Evolutionary conservation across 2,329 filamentous ascomycete genomes (phyloP).

Genomic region (Neopestalotiopsis rosae): DNA sequence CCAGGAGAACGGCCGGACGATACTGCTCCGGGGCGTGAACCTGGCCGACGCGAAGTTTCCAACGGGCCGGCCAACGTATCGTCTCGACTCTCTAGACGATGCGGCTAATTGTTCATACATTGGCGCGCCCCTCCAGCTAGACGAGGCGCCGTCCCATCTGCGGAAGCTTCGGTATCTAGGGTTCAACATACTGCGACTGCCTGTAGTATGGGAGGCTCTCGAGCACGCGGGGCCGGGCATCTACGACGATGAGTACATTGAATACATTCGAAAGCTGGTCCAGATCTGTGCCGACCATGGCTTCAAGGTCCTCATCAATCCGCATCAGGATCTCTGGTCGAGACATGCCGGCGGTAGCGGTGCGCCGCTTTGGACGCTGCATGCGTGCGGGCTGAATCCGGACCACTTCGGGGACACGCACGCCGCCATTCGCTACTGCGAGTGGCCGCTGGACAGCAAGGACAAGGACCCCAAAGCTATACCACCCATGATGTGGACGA

Average conservation of each 20-base stretch:
- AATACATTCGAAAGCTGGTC: slow-evolving; percentile 23
- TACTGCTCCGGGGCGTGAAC: slow-evolving; percentile 31
- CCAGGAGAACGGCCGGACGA: slow-evolving; percentile 24
- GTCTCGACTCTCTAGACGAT: slow-evolving; percentile 22
- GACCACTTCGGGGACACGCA: slow-evolving; percentile 28
- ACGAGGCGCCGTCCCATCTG: slow-evolving; percentile 25
- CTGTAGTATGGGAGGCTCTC: slow-evolving; percentile 30
- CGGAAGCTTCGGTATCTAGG: slow-evolving; percentile 25
- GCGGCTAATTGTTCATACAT: slow-evolving; percentile 23
- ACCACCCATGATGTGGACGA: slow-evolving; percentile 34
- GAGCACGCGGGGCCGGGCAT: slow-evolving; percentile 29
- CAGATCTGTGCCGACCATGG: slow-evolving; percentile 25
- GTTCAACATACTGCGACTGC: slow-evolving; percentile 28
- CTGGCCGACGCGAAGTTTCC: slow-evolving; percentile 30
- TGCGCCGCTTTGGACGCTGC: slow-evolving; percentile 31
- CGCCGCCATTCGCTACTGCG: slow-evolving; percentile 28
- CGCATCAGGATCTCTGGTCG: slow-evolving; percentile 33
- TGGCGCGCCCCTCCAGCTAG: slow-evolving; percentile 22
- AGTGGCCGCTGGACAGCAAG: slow-evolving; percentile 27
- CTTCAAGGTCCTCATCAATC: slow-evolving; percentile 31
- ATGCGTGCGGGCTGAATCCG: slow-evolving; percentile 30
- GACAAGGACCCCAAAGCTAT: slow-evolving; percentile 29
- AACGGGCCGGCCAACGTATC: slow-evolving; percentile 23
- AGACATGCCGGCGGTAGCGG: slow-evolving; percentile 29
- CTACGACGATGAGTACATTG: slow-evolving; percentile 31